Conservation (phyloP, 495 filamentous ascomycete genomes). For the Hyphodiscus hymeniophilus region DNA sequence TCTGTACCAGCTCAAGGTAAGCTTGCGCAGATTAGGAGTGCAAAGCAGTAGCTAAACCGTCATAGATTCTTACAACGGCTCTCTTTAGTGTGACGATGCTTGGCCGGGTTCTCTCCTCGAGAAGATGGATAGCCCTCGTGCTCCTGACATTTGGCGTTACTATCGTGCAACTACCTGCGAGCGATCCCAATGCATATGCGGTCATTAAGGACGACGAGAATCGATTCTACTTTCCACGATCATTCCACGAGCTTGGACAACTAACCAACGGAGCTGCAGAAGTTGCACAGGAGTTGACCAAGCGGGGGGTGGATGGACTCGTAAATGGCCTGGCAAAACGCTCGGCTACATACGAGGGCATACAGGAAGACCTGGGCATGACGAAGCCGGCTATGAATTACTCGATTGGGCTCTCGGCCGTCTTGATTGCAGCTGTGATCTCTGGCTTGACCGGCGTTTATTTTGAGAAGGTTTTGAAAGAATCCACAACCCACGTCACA, state of each 20-base stretch:
- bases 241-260: conserved; percentile 52
- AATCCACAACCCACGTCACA: conserved; percentile 58
- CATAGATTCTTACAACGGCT: conserved; percentile 72
- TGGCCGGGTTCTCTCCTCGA: conserved; percentile 53
- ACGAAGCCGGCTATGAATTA: conserved; percentile 62
- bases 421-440: conserved; percentile 63
- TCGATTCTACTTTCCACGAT: conserved; percentile 64
- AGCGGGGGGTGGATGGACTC: conserved; percentile 32
- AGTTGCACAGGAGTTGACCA: conserved; percentile 41
- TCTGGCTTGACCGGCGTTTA: conserved; percentile 84
- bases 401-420: conserved; percentile 67
- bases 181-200: conserved; percentile 30
- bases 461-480: conserved; percentile 92
- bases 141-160: conserved; percentile 78
- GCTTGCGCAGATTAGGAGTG: neutral
- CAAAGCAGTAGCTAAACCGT: conserved; percentile 2
- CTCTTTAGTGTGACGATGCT: conserved; percentile 79
- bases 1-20: conserved; percentile 76
- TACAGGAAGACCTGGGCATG: conserved; percentile 66
- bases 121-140: conserved; percentile 72
- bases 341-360: conserved; percentile 95
- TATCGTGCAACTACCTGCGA: conserved; percentile 72
- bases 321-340: conserved; percentile 52
- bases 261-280: conserved; percentile 33
- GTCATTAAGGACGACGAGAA: conserved; percentile 28